Conservation (phyloP, 1,284 basidiomycete species). For the Irpex lacteus region DNA sequence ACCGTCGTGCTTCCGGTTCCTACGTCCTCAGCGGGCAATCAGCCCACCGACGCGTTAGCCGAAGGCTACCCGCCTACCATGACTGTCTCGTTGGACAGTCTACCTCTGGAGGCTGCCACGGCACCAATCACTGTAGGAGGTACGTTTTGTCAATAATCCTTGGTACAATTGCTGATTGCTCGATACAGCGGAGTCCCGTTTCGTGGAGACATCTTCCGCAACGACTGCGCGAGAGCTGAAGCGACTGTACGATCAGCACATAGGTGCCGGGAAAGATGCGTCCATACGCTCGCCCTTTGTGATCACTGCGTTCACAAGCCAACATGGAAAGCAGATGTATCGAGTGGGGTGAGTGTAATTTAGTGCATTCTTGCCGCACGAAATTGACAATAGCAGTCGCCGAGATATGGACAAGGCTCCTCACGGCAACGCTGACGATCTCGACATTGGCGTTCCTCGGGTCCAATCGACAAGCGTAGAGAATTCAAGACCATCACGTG, state of each 20-base stretch:
- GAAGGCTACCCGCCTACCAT: conserved; percentile 29
- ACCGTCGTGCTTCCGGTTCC: conserved; percentile 44
- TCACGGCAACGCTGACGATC: conserved; percentile 32
- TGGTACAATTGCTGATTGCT: not conserved
- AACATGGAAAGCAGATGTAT: conserved; percentile 72
- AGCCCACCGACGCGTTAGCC: conserved; percentile 41
- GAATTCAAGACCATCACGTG: conserved; percentile 10
- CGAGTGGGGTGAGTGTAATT: conserved; percentile 60
- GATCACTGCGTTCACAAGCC: conserved; percentile 75
- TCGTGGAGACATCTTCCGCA: conserved; percentile 75
- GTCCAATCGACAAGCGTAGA: conserved; percentile 13
- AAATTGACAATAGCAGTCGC: conserved; percentile 14
- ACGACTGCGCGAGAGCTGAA: conserved; percentile 72
- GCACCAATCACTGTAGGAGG: conserved; percentile 61
- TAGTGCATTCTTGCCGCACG: not conserved
- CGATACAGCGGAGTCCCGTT: conserved; percentile 52
- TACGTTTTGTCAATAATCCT: conserved; percentile 35
- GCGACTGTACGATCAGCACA: conserved; percentile 62
- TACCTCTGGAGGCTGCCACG: conserved; percentile 49
- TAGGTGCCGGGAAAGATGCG: conserved; percentile 57
- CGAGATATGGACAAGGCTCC: conserved; percentile 52
- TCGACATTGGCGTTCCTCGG: conserved; percentile 20
- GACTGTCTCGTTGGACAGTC: conserved; percentile 21
- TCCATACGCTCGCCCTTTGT: conserved; percentile 67
- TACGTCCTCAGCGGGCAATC: conserved; percentile 38